A percentile compares a stretch with the other conserved stretches of the same genome.
phyloP scores from a whole-genome alignment of 2,329 filamentous ascomycete species.

The Pseudogymnoascus sp. region DNA sequence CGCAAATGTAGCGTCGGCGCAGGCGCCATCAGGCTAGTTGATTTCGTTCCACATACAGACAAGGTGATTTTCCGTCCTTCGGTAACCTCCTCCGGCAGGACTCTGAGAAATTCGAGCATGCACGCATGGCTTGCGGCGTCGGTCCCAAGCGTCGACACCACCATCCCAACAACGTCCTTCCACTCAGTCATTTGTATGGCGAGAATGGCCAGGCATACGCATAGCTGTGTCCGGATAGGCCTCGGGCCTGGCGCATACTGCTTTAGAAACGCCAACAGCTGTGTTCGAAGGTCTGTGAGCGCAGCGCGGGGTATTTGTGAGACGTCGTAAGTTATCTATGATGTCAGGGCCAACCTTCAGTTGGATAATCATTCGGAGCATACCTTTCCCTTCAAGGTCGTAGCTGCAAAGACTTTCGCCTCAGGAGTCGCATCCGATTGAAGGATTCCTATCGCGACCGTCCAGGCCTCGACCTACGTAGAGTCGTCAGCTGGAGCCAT shows the following conservation, averaged over 20 bases:
- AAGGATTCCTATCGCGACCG: constrained; percentile 75
- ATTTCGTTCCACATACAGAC: constrained; percentile 77
- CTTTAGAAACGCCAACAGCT: constrained; percentile 73
- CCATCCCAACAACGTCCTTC: constrained; percentile 82
- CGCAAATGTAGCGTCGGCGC: constrained; percentile 28
- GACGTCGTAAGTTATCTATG: constrained; percentile 91
- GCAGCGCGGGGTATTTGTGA: constrained; percentile 74
- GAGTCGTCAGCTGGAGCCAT: constrained; percentile 9
- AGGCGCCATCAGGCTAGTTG: constrained; percentile 35
- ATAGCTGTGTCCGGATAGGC: constrained; percentile 81
- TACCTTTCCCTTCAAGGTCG: constrained; percentile 97
- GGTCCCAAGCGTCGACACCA: constrained; percentile 70
- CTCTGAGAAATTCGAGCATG: constrained; percentile 90
- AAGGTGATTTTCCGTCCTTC: constrained; percentile 99
- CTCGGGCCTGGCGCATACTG: constrained; percentile 75
- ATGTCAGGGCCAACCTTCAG: constrained; percentile 12
- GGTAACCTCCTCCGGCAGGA: constrained; percentile 96
- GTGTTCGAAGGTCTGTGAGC: constrained; percentile 69
- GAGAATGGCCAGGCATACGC: constrained; percentile 86
- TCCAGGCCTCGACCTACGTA: constrained; percentile 77
- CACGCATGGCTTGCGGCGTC: constrained; percentile 73
- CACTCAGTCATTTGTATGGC: constrained; percentile 94
- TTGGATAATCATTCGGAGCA: constrained; percentile 16
- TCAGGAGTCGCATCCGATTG: constrained; percentile 75
- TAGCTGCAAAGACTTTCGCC: constrained; percentile 90